These are phyloP conservation scores for Penicillium manginii DNA, from an alignment of 495 filamentous ascomycete genomes.

Conservation along the genomic window DNA sequence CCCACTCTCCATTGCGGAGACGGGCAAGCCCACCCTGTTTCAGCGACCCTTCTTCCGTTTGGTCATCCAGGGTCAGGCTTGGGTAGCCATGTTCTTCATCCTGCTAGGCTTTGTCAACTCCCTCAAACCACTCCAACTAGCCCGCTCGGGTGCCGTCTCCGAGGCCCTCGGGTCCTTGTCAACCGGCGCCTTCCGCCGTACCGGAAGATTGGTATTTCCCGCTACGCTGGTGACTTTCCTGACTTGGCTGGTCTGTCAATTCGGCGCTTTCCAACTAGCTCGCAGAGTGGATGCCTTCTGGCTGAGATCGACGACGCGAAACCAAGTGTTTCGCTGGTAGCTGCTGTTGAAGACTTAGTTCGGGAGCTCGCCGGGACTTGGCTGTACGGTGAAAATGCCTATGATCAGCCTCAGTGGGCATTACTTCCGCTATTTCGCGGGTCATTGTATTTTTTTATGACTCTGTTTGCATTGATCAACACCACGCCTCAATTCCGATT, in stretches of 20 bases:
- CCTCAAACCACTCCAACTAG: constrained; percentile 18
- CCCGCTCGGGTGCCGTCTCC: constrained; percentile 11
- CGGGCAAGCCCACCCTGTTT: constrained; percentile 12
- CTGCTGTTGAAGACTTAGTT: constrained; percentile 9
- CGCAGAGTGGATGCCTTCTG: constrained; percentile 17
- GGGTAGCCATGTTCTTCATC: constrained; percentile 18
- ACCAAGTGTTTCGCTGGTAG: constrained; percentile 7
- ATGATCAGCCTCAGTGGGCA: constrained; percentile 21
- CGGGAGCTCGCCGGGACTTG: constrained; percentile 8
- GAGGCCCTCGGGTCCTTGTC: constrained; percentile 15
- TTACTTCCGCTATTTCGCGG: constrained; percentile 14
- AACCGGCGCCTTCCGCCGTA: constrained; percentile 17
- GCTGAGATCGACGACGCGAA: constrained; percentile 12
- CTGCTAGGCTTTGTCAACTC: constrained; percentile 19
- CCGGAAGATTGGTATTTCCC: constrained; percentile 16
- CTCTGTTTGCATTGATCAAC: constrained; percentile 14
- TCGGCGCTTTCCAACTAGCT: constrained; percentile 15
- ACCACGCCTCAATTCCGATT: constrained; percentile 17
- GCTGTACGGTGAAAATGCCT: constrained; percentile 16
- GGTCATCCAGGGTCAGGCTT: constrained; percentile 17
- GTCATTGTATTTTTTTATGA: constrained; percentile 18
- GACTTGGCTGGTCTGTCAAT: constrained; percentile 14
- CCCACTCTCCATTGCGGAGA: constrained; percentile 12
- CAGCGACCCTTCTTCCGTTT: constrained; percentile 17
- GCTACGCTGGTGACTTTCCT: constrained; percentile 11